phyloP scores from a whole-genome alignment of 2,329 filamentous ascomycete genomes.

The Pseudogymnoascus sp. region DNA sequence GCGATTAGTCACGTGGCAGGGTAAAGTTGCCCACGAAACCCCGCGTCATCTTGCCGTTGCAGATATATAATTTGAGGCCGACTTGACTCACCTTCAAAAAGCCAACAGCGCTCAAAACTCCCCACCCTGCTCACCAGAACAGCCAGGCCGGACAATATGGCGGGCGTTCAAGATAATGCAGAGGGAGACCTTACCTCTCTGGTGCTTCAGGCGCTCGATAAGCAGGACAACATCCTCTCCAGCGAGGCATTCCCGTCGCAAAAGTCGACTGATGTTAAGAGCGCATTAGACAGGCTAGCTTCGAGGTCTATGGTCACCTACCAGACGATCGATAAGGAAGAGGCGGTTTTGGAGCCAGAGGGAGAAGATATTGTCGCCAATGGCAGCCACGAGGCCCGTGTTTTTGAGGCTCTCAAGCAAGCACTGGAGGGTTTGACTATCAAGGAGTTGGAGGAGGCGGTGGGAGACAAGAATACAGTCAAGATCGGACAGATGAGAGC shows the following conservation, averaged over 20 bases:
- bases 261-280: conserved; percentile 68
- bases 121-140: conserved; percentile 4
- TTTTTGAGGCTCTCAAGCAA: conserved; percentile 67
- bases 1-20: background rate
- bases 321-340: conserved; percentile 73
- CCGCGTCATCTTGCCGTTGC: conserved; percentile 12
- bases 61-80: conserved; percentile 12
- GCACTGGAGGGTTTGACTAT: conserved; percentile 78
- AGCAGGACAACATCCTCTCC: conserved; percentile 60
- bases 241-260: conserved; percentile 61
- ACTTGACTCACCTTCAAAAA: conserved; percentile 13
- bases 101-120: background rate
- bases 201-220: conserved; percentile 60
- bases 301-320: conserved; percentile 85
- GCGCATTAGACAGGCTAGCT: conserved; percentile 76
- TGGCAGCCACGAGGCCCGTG: conserved; percentile 76
- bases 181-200: conserved; percentile 54
- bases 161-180: conserved; percentile 34
- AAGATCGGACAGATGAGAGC: conserved; percentile 93
- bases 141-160: conserved; percentile 34
- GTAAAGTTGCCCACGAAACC: conserved; percentile 11
- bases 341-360: conserved; percentile 68
- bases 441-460: conserved; percentile 59
- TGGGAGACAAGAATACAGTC: conserved; percentile 66
- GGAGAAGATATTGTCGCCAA: conserved; percentile 65